Evolutionary conservation across 306 rosid genomes (phyloP), one percentile per base, ranked within the genome.

Genomic region (Pterocarpus santalinus): DNA sequence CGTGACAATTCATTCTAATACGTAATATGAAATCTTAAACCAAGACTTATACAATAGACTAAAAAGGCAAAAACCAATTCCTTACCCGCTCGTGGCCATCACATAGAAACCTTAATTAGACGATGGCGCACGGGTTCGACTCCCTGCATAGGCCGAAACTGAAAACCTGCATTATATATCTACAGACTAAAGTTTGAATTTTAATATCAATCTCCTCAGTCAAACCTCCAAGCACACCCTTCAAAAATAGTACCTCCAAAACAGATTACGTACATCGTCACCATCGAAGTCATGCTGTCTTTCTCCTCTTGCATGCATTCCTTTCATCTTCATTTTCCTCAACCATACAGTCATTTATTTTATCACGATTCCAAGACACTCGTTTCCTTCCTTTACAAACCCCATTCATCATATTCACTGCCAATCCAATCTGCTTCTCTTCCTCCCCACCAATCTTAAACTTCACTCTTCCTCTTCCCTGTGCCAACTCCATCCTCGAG

Each of bases 381-480:
- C 91, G 69, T 69, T 88, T 88, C 79, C 89, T 84, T 85, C 88
- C 83, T 78, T 56, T 82, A 38, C 85, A 83, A 12, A 86, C 78
- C 46, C 84, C 83, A 46, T 75, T 83, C 63, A 73, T 64, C 83
- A 44, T 71, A 73, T 87, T 75, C 87, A 76, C 62, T 41, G 66
- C 70, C 70, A 85, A 36, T 61, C 74, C 84, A 67, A 46, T 17
- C 1, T 56, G 52, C 58, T 75, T 75, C 81, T 73, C 63, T 51
- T 76, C 57, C 44, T 51, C 65, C 65, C 68, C 78, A 81, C 90
- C 85, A 41, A 90, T 77, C 77, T 79, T 88, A 81, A 89, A 89
- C 87, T 89, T 89, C 80, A 92, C 85, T 57, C 30, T 88, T 34
- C 46, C 91, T 83, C 91, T 83, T 68, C 55, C 72, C 71, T 65